A percentile compares a stretch with the other conserved stretches of the same genome.
These are phyloP conservation scores for Lodderomyces theae DNA, from an alignment of 1,139 yeast species.

Conservation along the genomic window DNA sequence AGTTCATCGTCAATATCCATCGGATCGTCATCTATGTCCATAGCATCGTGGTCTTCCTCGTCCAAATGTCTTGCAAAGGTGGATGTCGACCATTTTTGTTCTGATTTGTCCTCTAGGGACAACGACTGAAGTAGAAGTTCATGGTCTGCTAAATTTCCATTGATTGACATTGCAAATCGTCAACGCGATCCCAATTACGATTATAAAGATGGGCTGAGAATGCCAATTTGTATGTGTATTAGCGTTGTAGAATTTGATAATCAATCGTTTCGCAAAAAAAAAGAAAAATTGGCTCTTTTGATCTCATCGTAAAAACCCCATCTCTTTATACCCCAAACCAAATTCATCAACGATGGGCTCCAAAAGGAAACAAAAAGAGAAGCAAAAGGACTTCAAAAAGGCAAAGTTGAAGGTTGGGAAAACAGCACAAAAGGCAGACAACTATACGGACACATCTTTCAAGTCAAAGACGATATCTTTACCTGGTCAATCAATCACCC, in stretches of 20 bases:
- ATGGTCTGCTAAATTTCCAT: constrained; percentile 14
- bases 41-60: constrained; percentile 6
- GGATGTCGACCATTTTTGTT: not conserved
- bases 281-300: no score
- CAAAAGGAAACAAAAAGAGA: constrained; percentile 60
- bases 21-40: constrained; percentile 11
- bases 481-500: constrained; percentile 51
- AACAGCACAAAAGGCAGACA: constrained; percentile 63
- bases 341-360: constrained; percentile 44
- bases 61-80: not conserved
- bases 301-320: constrained; percentile 6
- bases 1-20: constrained; percentile 19
- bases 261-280: no score
- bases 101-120: constrained; percentile 23
- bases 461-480: constrained; percentile 69
- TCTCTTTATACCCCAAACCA: not conserved
- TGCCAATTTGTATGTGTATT: no score
- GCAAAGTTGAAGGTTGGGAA: constrained; percentile 89
- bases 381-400: constrained; percentile 73
- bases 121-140: constrained; percentile 26
- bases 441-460: constrained; percentile 83
- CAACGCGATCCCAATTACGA: no score
- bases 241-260: no score
- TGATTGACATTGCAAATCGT: constrained; percentile 6
- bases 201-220: no score